Conservation (phyloP, 345 rosid genomes). For the Hibiscus mutabilis region DNA sequence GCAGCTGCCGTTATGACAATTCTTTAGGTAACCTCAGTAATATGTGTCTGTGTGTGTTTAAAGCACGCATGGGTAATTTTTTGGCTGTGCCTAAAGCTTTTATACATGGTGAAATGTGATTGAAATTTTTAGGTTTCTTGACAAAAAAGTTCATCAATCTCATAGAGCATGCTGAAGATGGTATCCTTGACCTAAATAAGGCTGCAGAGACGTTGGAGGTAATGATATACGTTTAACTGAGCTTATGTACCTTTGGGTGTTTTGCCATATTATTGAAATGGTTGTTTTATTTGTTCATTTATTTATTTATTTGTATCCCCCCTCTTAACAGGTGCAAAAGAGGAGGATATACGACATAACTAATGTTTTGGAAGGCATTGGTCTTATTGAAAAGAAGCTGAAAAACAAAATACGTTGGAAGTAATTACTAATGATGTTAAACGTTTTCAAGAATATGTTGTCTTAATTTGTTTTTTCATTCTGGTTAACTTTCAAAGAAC, state of each 20-base stretch:
- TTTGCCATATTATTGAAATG: not conserved
- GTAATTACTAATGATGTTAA: slow-evolving; percentile 34
- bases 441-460: slow-evolving; percentile 16
- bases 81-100: slow-evolving; percentile 3
- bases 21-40: slow-evolving; percentile 56
- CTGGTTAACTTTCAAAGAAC: slow-evolving; percentile 6
- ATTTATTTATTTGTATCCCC: not conserved
- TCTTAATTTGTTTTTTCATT: slow-evolving; percentile 13
- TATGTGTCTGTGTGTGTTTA: not conserved
- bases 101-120: slow-evolving; percentile 12
- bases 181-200: slow-evolving; percentile 77
- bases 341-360: slow-evolving; percentile 97
- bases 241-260: not conserved
- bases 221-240: slow-evolving; percentile 7
- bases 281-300: not conserved
- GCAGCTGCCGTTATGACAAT: slow-evolving; percentile 90
- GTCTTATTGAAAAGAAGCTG: slow-evolving; percentile 88
- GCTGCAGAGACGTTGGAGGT: slow-evolving; percentile 95
- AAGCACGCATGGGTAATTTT: not conserved
- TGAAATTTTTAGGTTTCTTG: slow-evolving; percentile 59
- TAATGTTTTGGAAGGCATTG: slow-evolving; percentile 96
- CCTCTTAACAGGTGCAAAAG: slow-evolving; percentile 60
- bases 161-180: slow-evolving; percentile 78
- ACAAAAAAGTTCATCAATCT: slow-evolving; percentile 82
- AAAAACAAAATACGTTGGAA: slow-evolving; percentile 92